Evolutionary conservation across 2,329 filamentous ascomycete species (phyloP), one percentile per base, ranked within the genome.

Genomic region (Scopulariopsis brevicaulis): DNA sequence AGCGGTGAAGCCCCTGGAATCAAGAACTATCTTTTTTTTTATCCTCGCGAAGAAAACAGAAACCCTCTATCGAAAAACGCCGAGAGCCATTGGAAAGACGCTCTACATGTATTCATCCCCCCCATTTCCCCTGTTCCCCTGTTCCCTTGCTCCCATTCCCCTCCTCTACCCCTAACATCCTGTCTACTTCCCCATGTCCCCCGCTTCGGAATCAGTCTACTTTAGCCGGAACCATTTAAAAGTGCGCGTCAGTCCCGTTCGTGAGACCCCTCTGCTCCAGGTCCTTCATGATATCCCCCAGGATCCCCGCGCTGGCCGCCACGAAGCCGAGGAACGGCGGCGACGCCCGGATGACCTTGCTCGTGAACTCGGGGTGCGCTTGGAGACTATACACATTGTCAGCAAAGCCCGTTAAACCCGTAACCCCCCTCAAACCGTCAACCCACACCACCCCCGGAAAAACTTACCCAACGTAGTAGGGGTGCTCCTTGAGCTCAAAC

Each of bases 341-440:
- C 66, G 82, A 86, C 0, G 89, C 89, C 55, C 82, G 76, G 61
- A 95, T 74, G 2, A 94, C 90, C 56, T 87, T 80, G 64, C 81
- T 86, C 55, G 89, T 77, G 68, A 93, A 96, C 71, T 96, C 91
- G 2, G 92, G 90, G 70, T 96, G 91, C 40, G 40, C 40, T n/a
- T 46, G 40, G 10, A 71, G 87, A 93, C 71, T 96, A 92, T 10
- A 94, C 87, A 61, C 87, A 18, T 4, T 32, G 28, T 18, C n/a
- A n/a, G n/a, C n/a, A n/a, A n/a, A n/a, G n/a, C n/a, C n/a, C n/a
- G n/a, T 46, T 18, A 46, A n/a, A 46, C 14, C 6, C 6, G n/a
- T n/a, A n/a, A n/a, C n/a, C n/a, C n/a, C n/a, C n/a, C n/a, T n/a
- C n/a, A n/a, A n/a, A n/a, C 40, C 40, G 18, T 46, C 18, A n/a